Base-by-base conservation (phyloP, 257 asterid genomes). In the Nicotiana attenuata region DNA sequence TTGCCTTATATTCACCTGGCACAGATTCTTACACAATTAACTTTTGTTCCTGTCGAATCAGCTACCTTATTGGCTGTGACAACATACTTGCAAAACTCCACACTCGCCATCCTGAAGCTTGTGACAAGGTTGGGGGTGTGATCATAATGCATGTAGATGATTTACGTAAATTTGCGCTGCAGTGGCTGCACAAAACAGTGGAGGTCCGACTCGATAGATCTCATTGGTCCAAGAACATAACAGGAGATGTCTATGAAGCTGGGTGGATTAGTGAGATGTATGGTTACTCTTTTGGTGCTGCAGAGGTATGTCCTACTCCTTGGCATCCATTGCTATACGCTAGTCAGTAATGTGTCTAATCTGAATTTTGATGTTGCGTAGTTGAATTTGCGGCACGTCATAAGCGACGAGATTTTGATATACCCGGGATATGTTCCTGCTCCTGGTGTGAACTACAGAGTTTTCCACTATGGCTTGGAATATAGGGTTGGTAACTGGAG, bases 261-360 rank as follows among this genome's bases (percentile, higher is more conserved):
- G 99, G 98, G 80, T 96, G 98, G 99, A 94, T 96, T 67, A 96
- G 98, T 80, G 98, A 96, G 91, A 96, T 96, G 99, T 96, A 96
- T 84, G 99, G 99, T 76, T 96, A 96, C 92, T 91, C 98, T 64
- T 96, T 96, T 79, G 99, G 93, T 85, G 99, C 98, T 53, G 94
- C 99, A 24, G 99, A 96, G 99, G 98, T 96, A 91, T 38, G 47
- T 38, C 47, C 47, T 7, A 56, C 63, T 56, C 63, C 63, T 56
- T 56, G 9, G 63, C 24, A 19, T 56, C 63, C 63, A 19, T n/a
- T 56, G 10, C 38, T 71, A n/a, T 71, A 71, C 38, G 41, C n/a
- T 71, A 71, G 22, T 69, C 57, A 13, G 6, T n/a, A 41, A 38
- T 38, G 56, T 20, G 56, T 68, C 29, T 13, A 41, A 71, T 22